Base-by-base conservation (phyloP, 768 basidiomycete species). In the Lactarius psammicola region DNA sequence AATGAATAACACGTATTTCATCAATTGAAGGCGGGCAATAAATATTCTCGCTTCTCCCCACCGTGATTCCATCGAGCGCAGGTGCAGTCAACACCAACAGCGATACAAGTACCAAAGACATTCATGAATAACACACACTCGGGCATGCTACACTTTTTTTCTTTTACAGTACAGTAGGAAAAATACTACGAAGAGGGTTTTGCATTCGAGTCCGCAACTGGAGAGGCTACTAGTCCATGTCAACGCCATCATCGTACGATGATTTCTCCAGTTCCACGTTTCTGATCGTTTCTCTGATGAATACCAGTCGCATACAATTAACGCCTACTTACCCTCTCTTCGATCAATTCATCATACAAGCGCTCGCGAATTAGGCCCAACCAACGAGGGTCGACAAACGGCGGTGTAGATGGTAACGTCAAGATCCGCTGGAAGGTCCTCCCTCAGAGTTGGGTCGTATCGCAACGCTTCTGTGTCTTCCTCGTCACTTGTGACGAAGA, bases 1-100 rank as follows among this genome's bases (percentile, higher is more conserved):
- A 65, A 65, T 36, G 26, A 55, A 65, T 1, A 15, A 34, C 20
- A 42, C 38, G 28, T 53, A 20, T 33, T 55, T 33, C 54, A 31
- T 55, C 9, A 15, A 26, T 15, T 13, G 11, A 26, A 23, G 46
- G 26, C 5, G 13, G 23, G 23, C 23, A 15, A 26, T n/a, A n/a
- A n/a, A n/a, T 51, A 51, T 51, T 49, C 23, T n/a, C 4, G 4
- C 18, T 44, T 42, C n/a, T n/a, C 18, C 42, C 9, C 13, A 6
- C 38, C 38, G 13, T 26, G 13, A 51, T 51, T 9, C 11, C 11
- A 26, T 18, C 13, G 38, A 18, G n/a, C n/a, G n/a, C 49, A n/a
- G n/a, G n/a, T n/a, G n/a, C n/a, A n/a, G 6, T 23, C 5, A 15
- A 15, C 49, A 51, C 5, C 13, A n/a, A n/a, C n/a, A n/a, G n/a